Evolutionary conservation across 2,329 filamentous ascomycete genomes (phyloP), one percentile per base, ranked within the genome.

Genomic region (Alternaria novae-zelandiae): DNA sequence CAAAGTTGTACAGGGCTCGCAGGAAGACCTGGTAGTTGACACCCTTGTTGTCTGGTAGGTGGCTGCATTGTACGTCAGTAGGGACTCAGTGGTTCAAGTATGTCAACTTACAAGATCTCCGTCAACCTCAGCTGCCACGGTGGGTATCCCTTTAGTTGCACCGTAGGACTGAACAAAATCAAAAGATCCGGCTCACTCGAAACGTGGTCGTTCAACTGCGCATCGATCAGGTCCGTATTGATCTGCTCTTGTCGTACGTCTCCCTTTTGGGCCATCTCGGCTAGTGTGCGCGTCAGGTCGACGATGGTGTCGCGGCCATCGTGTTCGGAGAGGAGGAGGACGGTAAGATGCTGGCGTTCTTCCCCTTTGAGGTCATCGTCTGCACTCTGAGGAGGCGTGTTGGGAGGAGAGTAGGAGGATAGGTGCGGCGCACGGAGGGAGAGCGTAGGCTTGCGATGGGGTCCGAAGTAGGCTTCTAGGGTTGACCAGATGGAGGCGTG

Each of bases 11-110:
- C 71, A 99, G 82, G 1, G 91, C 95, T 67, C 90, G 87, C 68
- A 98, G 84, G 79, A 98, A 99, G 28, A 97, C 91, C 77, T 97
- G 94, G 80, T 99, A 99, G 47, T 94, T 94, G 17, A 99, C 94
- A 2, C 89, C 89, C 66, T 91, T 87, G 78, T 93, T 93, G 76
- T 94, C 91, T 60, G 87, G 86, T 12, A 92, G 69, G 61, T 83
- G 80, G 69, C 80, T 82, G 20, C 12, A 23, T 57, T 25, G 5
- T 15, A 30, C 21, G 61, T 75, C 50, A 72, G 70, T 45, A 49
- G 32, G 21, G 46, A 26, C 0, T 20, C 20, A 20, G 15, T 12
- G 46, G 49, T 10, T 1, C 17, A 3, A 5, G 32, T 9, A 21
- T 20, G 51, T 43, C 21, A 41, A 87, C 87, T 78, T 83, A 88